Evolutionary conservation across 768 basidiomycete species (phyloP).

Genomic region (Vishniacozyma victoriae): DNA sequence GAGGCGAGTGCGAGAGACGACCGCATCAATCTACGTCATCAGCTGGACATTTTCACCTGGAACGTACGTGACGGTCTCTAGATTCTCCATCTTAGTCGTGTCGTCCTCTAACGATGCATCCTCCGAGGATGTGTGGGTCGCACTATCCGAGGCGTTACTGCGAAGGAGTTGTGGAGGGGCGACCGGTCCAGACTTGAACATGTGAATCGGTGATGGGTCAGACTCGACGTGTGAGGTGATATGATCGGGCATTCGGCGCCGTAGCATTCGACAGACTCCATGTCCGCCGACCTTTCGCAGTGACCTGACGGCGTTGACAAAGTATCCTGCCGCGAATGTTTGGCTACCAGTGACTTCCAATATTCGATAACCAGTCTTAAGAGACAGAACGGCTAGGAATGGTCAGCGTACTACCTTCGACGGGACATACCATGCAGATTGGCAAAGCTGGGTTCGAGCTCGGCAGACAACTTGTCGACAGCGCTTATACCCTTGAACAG

Average conservation of each 20-base stretch:
- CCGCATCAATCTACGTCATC: slow-evolving; percentile 17
- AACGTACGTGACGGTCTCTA: slow-evolving; percentile 29
- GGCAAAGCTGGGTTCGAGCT: too few species aligned
- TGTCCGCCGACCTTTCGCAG: background rate
- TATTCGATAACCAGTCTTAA: background rate
- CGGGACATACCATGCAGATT: too few species aligned
- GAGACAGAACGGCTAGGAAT: too few species aligned
- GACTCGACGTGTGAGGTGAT: background rate
- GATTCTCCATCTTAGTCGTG: background rate
- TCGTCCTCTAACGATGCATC: background rate
- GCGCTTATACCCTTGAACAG: too few species aligned
- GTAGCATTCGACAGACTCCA: background rate
- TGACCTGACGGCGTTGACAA: background rate
- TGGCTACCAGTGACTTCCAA: background rate
- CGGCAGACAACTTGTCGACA: too few species aligned
- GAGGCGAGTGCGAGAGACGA: slow-evolving; percentile 22
- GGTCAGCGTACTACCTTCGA: too few species aligned
- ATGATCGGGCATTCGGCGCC: background rate
- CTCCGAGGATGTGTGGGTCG: background rate
- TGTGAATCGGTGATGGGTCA: background rate
- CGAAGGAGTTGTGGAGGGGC: too few species aligned
- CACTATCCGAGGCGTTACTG: background rate
- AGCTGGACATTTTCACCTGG: background rate
- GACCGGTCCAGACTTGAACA: background rate
- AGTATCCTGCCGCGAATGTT: background rate